A percentile compares a stretch with the other conserved stretches of the same genome.
Conservation (phyloP, 2,329 filamentous ascomycete species). For the Apiospora koreana region DNA sequence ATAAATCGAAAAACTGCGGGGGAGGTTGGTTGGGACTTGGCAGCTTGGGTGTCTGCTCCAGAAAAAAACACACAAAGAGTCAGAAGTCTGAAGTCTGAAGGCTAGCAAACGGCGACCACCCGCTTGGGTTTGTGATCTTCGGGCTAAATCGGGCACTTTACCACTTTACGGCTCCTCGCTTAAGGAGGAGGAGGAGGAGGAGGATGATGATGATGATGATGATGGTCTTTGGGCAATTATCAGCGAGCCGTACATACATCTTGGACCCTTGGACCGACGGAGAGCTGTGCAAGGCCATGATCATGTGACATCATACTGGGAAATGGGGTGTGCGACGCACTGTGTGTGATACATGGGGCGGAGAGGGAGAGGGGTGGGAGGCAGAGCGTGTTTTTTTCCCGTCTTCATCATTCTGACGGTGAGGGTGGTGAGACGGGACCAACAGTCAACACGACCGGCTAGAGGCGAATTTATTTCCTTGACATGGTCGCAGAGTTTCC, state of each 20-base stretch:
- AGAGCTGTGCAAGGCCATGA: background rate
- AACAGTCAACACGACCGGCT: background rate
- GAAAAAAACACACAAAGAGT: background rate
- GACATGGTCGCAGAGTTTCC: background rate
- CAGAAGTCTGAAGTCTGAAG: background rate
- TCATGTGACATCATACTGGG: conserved; percentile 1
- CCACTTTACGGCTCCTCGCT: background rate
- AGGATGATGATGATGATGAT: background rate
- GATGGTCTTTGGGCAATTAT: background rate
- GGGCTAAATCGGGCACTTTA: background rate
- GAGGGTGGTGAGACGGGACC: conserved; percentile 2
- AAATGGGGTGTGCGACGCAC: background rate
- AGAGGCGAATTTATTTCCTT: conserved; percentile 5
- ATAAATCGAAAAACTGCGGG: conserved; percentile 6
- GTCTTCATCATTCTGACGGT: conserved; percentile 9
- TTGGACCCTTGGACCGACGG: background rate
- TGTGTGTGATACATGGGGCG: background rate
- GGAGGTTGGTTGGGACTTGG: background rate
- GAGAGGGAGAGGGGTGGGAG: background rate
- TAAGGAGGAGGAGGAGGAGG: background rate
- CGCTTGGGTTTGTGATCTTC: background rate
- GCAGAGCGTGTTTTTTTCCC: background rate
- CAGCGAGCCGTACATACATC: background rate
- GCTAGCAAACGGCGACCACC: background rate
- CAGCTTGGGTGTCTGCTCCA: background rate